phyloP scores from a whole-genome alignment of 139 green algal genomes.

The Auxenochlorella pyrenoidosa region DNA sequence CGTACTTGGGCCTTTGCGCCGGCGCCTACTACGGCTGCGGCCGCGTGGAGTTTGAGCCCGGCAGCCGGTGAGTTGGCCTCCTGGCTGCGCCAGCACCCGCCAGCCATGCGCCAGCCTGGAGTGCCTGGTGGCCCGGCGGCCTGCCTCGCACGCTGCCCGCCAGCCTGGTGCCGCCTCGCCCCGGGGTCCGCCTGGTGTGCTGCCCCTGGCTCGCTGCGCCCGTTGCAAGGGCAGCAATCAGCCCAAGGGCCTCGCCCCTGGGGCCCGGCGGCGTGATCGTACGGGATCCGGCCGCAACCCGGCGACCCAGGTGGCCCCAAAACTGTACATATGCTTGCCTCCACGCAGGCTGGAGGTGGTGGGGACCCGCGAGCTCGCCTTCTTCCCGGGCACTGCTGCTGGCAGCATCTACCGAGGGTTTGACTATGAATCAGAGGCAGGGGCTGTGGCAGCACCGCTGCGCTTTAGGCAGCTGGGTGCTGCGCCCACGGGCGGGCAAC shows the following conservation, averaged over 20 bases:
- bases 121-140: no score
- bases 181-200: no score
- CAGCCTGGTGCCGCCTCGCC: background rate
- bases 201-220: no score
- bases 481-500: background rate
- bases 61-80: constrained; percentile 26
- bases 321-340: background rate
- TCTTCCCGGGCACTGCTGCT: constrained; percentile 66
- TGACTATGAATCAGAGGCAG: constrained; percentile 65
- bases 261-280: no score
- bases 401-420: constrained; percentile 66
- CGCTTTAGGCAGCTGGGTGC: constrained; percentile 1
- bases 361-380: constrained; percentile 67
- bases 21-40: constrained; percentile 78
- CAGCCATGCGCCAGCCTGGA: background rate
- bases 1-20: constrained; percentile 81
- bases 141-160: no score
- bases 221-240: no score
- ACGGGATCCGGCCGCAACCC: no score
- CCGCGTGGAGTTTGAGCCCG: constrained; percentile 71
- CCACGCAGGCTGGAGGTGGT: constrained; percentile 58
- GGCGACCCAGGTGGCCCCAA: no score
- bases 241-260: no score
- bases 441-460: constrained; percentile 56
- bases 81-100: background rate